Evolutionary conservation across 75 land plant genomes (phyloP).

Genomic region (Azolla pinnata): DNA sequence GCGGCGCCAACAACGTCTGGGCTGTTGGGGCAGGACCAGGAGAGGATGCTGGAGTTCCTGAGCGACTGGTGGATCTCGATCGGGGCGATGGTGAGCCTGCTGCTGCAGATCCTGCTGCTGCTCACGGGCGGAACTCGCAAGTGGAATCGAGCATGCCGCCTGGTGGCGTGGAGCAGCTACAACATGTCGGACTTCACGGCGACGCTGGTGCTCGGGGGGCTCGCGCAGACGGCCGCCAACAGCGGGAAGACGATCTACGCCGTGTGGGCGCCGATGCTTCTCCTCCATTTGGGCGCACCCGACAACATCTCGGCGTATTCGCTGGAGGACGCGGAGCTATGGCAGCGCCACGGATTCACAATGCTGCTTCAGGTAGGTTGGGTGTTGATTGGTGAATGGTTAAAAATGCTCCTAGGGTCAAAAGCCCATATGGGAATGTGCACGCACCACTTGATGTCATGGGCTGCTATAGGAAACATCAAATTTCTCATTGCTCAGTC

Average conservation of each 20-base stretch:
- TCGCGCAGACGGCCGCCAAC: background rate
- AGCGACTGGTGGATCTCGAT: background rate
- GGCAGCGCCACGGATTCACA: slow-evolving; percentile 17
- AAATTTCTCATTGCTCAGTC: too few relatives aligned
- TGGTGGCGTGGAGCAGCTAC: slow-evolving; percentile 18
- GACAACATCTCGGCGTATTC: slow-evolving; percentile 33
- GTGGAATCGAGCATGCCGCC: background rate
- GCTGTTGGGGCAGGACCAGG: too few relatives aligned
- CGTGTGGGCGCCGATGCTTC: slow-evolving; percentile 30
- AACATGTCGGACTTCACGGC: slow-evolving; percentile 21
- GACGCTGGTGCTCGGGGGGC: slow-evolving; percentile 14
- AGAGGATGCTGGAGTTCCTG: too few relatives aligned
- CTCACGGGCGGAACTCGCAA: background rate
- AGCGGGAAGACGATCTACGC: slow-evolving; percentile 10
- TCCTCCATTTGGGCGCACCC: slow-evolving; percentile 37
- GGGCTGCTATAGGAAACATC: too few relatives aligned
- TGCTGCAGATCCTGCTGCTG: background rate
- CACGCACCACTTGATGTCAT: too few relatives aligned
- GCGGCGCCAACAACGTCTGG: too few relatives aligned
- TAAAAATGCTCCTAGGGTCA: too few relatives aligned
- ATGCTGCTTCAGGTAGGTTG: slow-evolving; percentile 2
- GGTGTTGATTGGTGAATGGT: too few relatives aligned
- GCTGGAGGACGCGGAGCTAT: slow-evolving; percentile 30
- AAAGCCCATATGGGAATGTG: too few relatives aligned
- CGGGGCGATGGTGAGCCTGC: background rate